Percentiles rank a stretch among this genome's conserved stretches.
Conservation (phyloP, 192 early-diverging fungal genomes). For the Entophlyctis luteolus region DNA sequence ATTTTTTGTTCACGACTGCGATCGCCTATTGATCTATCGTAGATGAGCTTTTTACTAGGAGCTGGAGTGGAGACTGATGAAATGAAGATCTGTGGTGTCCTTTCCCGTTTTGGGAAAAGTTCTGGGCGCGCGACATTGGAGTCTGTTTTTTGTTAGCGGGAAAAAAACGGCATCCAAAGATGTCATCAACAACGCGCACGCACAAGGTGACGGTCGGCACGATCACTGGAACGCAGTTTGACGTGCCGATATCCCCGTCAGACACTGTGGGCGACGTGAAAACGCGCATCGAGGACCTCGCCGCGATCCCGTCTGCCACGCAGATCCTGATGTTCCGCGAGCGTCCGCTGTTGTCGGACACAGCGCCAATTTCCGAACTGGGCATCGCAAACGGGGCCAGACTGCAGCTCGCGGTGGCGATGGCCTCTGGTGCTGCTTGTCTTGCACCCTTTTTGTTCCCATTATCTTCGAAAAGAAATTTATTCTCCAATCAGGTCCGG, state of each 20-base stretch:
- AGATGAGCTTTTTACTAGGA: too few relatives aligned
- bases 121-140: too few relatives aligned
- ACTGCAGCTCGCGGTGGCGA: constrained; percentile 47
- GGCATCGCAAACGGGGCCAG: constrained; percentile 39
- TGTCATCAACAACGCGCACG: too few relatives aligned
- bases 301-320: constrained; percentile 38
- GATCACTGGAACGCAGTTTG: constrained; percentile 44
- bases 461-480: neutral
- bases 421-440: constrained; percentile 44
- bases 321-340: constrained; percentile 50
- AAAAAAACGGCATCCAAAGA: too few relatives aligned
- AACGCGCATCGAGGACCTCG: constrained; percentile 34
- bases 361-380: constrained; percentile 22
- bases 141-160: too few relatives aligned
- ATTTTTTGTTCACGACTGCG: too few relatives aligned
- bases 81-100: too few relatives aligned
- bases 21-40: too few relatives aligned
- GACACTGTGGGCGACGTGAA: constrained; percentile 47
- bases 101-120: too few relatives aligned
- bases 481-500: constrained; percentile 38
- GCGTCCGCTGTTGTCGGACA: constrained; percentile 35
- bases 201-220: constrained; percentile 37
- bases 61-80: too few relatives aligned
- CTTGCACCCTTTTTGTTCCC: constrained; percentile 13
- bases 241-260: constrained; percentile 22